These are phyloP conservation scores for Globisporangium cederbergense DNA, from an alignment of 352 stramenopile genomes.

Conservation along the genomic window DNA sequence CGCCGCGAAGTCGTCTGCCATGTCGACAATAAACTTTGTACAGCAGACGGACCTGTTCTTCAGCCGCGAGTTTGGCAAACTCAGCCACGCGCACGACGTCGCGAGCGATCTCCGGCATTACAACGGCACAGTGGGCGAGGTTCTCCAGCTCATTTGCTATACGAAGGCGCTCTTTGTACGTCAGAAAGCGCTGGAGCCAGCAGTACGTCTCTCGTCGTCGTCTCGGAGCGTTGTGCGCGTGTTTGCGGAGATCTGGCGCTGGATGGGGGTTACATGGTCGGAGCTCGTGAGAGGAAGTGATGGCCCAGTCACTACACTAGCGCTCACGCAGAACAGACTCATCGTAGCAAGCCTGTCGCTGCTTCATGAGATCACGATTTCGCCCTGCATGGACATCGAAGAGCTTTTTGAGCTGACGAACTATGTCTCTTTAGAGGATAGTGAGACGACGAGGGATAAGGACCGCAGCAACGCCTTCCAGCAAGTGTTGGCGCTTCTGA, in stretches of 20 bases:
- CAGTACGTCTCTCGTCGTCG: background rate
- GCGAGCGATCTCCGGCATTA: constrained; percentile 31
- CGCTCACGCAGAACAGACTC: constrained; percentile 15
- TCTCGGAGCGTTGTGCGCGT: constrained; percentile 16
- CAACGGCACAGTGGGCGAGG: constrained; percentile 36
- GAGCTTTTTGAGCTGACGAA: constrained; percentile 20
- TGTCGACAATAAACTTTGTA: constrained; percentile 2
- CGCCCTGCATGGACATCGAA: constrained; percentile 14
- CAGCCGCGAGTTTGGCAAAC: constrained; percentile 23
- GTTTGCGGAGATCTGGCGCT: constrained; percentile 25
- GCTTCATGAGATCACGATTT: constrained; percentile 18
- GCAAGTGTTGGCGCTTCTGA: background rate
- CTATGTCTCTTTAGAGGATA: background rate
- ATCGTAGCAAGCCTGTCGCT: constrained; percentile 13
- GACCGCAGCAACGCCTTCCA: background rate
- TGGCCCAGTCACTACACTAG: background rate
- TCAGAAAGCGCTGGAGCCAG: constrained; percentile 12
- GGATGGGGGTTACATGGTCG: constrained; percentile 23
- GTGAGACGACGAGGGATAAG: background rate
- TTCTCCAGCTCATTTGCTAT: constrained; percentile 32
- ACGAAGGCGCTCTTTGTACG: constrained; percentile 18
- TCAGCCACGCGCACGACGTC: constrained; percentile 31
- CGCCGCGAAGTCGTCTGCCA: constrained; percentile 3
- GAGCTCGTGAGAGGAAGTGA: constrained; percentile 5
- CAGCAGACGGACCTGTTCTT: constrained; percentile 28